These are phyloP conservation scores for Mycena rebaudengoi DNA, from an alignment of 768 basidiomycete species.

Conservation along the genomic window DNA sequence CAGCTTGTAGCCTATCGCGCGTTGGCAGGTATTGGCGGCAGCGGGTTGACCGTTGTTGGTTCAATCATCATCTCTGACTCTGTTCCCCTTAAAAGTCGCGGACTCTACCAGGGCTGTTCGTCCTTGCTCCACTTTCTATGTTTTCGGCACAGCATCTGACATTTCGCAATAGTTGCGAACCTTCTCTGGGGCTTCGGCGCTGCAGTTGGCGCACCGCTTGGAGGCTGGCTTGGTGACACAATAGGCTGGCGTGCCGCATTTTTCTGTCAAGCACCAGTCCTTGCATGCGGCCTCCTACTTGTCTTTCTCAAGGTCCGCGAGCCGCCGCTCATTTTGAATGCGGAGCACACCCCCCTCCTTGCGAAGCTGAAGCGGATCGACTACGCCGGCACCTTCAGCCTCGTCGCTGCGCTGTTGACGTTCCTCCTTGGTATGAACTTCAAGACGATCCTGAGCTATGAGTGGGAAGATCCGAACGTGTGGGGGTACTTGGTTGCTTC, in stretches of 20 bases:
- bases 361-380: conserved; percentile 64
- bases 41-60: conserved; percentile 60
- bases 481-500: conserved; percentile 51
- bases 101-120: conserved; percentile 67
- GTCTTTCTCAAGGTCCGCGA: conserved; percentile 13
- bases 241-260: conserved; percentile 74
- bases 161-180: conserved; percentile 48
- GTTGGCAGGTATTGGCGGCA: conserved; percentile 73
- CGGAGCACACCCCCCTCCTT: neutral
- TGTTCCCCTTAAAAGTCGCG: conserved; percentile 70
- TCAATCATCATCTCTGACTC: conserved; percentile 70
- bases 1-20: conserved; percentile 62
- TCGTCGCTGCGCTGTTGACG: conserved; percentile 57
- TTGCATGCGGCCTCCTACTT: neutral
- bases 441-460: conserved; percentile 2
- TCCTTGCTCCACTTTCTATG: neutral
- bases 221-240: conserved; percentile 65
- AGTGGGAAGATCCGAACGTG: conserved; percentile 58
- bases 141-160: conserved; percentile 28
- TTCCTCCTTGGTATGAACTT: conserved; percentile 37
- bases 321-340: neutral
- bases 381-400: conserved; percentile 64
- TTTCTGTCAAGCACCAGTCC: conserved; percentile 56
- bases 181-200: conserved; percentile 66
- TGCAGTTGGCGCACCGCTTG: conserved; percentile 61